Evolutionary conservation across 169 alveolate species (phyloP), one percentile per base, ranked within the genome.

Genomic region (Fabrea salina): DNA sequence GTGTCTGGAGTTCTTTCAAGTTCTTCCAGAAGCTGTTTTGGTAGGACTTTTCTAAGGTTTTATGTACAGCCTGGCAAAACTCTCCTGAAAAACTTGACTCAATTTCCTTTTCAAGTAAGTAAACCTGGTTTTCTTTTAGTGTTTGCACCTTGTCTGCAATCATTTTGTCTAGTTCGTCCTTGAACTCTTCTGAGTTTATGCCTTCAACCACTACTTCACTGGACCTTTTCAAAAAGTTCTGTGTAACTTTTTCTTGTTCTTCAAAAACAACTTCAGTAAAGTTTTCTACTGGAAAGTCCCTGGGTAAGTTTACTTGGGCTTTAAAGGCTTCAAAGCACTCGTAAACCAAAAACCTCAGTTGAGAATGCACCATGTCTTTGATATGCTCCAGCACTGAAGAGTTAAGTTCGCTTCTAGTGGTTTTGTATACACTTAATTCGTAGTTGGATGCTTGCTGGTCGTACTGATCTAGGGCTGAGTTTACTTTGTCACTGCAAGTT

Each of bases 341-440:
- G 16, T 44, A 44, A 11, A 44, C 53, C 16, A 44, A 11, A 11
- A 11, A 11, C 16, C 16, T 44, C 11, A 44, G 53, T 16, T 44
- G 16, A 11, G 53, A 44, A 16, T 16, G 11, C 11, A 44, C 11
- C 11, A 11, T 44, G 53, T 44, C 53, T 16, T 44, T 44, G 11
- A 44, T 44, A 11, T 44, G 53, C 11, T 44, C 83, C 64, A 78
- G 51, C 3, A 57, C 74, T 41, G 66, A 64, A 27, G 84, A 53
- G 54, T 79, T 59, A 22, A 50, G 67, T 33, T 54, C 8, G 25
- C 25, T 33, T 19, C 7, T 54, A 54, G 16, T 44, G 53, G 11
- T 44, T 44, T 44, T 44, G 16, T 11, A 11, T 44, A 44, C 67
- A 11, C 25, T 33, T 16, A 7, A 16, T 7, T 11, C 16, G 25